Percentiles rank a stretch among this genome's conserved stretches.
Evolutionary conservation across 306 rosid species (phyloP).

Genomic region (Medicago ruthenica): DNA sequence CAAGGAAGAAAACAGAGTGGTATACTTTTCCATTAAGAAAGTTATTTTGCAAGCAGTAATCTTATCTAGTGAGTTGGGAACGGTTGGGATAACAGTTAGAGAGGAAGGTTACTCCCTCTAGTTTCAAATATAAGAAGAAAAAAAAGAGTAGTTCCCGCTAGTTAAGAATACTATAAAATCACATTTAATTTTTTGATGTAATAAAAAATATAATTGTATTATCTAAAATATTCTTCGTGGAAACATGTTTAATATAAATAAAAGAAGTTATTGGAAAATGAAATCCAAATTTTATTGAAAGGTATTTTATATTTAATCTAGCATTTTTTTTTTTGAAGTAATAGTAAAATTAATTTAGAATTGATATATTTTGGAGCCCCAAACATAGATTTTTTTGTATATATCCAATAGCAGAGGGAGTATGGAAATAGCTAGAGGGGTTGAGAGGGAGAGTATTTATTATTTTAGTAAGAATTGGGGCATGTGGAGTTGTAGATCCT

Average conservation of each 20-base stretch:
- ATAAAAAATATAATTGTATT: neutral
- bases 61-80: slow-evolving; percentile 2
- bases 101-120: neutral
- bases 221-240: neutral
- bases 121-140: neutral
- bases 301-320: too few relatives aligned
- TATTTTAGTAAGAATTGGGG: too few relatives aligned
- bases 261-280: too few relatives aligned
- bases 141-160: neutral
- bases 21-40: slow-evolving; percentile 1
- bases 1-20: neutral
- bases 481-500: too few relatives aligned
- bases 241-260: neutral
- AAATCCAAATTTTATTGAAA: too few relatives aligned
- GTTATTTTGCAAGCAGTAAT: slow-evolving; percentile 33
- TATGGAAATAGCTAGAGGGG: too few relatives aligned
- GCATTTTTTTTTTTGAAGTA: too few relatives aligned
- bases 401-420: too few relatives aligned
- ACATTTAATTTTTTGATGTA: neutral
- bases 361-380: too few relatives aligned
- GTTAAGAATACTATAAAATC: neutral
- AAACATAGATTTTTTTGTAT: too few relatives aligned
- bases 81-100: slow-evolving; percentile 1
- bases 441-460: too few relatives aligned
- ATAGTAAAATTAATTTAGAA: too few relatives aligned